A percentile compares a stretch with the other conserved stretches of the same genome.
Evolutionary conservation across 768 basidiomycete species (phyloP).

Genomic region (Leccinum barrowsii): DNA sequence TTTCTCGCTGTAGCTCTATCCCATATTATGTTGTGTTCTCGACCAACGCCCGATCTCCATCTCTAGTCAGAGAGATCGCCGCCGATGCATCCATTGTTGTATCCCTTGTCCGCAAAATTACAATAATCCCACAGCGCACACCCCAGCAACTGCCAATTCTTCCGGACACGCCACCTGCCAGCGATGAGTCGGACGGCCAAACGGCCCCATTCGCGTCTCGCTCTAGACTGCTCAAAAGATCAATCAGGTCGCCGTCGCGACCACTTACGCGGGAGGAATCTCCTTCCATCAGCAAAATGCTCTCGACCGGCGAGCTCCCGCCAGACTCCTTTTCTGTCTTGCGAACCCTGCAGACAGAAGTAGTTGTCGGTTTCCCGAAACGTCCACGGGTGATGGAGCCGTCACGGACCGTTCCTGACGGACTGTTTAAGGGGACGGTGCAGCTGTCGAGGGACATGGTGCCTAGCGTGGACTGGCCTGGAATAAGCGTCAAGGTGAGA

Average conservation of each 20-base stretch:
- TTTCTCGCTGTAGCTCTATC: constrained; percentile 58
- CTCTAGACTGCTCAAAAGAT: constrained; percentile 29
- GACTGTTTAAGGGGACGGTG: constrained; percentile 60
- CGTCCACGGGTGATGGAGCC: constrained; percentile 50
- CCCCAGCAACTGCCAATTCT: constrained; percentile 42
- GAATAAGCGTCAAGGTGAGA: constrained; percentile 63
- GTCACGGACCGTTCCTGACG: constrained; percentile 58
- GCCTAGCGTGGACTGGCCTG: constrained; percentile 63
- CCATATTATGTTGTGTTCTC: constrained; percentile 74
- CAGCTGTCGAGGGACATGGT: constrained; percentile 55
- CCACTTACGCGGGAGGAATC: constrained; percentile 10
- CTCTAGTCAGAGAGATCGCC: constrained; percentile 61
- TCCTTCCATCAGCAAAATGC: constrained; percentile 18
- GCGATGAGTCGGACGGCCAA: constrained; percentile 40
- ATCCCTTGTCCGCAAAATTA: constrained; percentile 58
- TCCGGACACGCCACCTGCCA: constrained; percentile 45
- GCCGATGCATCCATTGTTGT: constrained; percentile 70
- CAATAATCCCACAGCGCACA: constrained; percentile 41
- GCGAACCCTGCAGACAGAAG: constrained; percentile 34
- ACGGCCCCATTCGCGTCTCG: constrained; percentile 9
- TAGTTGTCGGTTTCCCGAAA: constrained; percentile 70
- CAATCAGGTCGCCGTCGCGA: constrained; percentile 22
- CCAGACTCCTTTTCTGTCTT: constrained; percentile 13
- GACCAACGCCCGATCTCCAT: constrained; percentile 53
- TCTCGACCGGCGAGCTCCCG: constrained; percentile 22